Percentiles rank a stretch among this genome's conserved stretches.
Evolutionary conservation across 768 basidiomycete species (phyloP).

Genomic region (Inosperma sp.): DNA sequence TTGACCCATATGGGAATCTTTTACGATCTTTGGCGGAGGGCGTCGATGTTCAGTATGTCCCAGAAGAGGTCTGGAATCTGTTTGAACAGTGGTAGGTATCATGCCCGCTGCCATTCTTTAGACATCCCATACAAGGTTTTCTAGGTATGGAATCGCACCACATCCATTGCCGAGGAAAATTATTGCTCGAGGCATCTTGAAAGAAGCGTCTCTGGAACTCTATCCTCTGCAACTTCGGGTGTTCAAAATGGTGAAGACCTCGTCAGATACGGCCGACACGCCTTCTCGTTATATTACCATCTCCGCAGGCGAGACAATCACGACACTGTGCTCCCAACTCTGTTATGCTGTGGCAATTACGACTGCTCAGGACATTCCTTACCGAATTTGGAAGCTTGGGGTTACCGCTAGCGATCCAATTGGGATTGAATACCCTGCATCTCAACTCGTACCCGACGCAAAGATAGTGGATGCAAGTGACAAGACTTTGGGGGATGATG

Average conservation of each 20-base stretch:
- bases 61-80: conserved; percentile 63
- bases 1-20: conserved; percentile 52
- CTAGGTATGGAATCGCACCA: conserved; percentile 66
- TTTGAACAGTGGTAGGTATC: conserved; percentile 63
- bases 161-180: conserved; percentile 62
- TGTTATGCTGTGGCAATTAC: conserved; percentile 34
- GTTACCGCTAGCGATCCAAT: conserved; percentile 35
- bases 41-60: conserved; percentile 71
- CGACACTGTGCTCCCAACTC: conserved; percentile 37
- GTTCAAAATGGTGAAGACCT: conserved; percentile 40
- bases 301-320: conserved; percentile 49
- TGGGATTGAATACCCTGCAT: conserved; percentile 29
- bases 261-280: conserved; percentile 20
- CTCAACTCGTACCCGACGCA: conserved; percentile 30
- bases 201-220: conserved; percentile 60
- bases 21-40: conserved; percentile 48
- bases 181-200: conserved; percentile 51
- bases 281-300: conserved; percentile 39
- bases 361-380: conserved; percentile 32
- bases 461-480: conserved; percentile 44
- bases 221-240: conserved; percentile 63
- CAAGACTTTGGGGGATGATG: conserved; percentile 53
- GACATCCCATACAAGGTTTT: conserved; percentile 7
- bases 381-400: conserved; percentile 64
- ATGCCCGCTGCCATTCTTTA: conserved; percentile 4